Percentiles rank a stretch among this genome's conserved stretches.
Evolutionary conservation across 148 eudicot species (phyloP).

Genomic region (Camellia japonica): DNA sequence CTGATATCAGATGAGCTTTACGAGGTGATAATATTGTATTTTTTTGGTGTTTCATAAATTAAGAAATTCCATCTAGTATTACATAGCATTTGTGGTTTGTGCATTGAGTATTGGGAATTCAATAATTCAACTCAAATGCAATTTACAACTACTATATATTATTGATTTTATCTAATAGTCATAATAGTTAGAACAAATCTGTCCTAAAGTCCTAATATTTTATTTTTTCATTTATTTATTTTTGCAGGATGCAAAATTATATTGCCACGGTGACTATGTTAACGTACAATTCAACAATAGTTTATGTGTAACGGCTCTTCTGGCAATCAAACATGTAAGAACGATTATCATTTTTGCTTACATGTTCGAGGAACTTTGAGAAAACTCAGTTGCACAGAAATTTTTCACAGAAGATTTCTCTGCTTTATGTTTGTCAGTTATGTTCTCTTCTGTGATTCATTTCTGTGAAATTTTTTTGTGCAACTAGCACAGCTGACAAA

Average conservation of each 20-base stretch:
- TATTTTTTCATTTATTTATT: neutral
- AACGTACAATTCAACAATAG: constrained; percentile 25
- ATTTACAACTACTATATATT: too few species aligned
- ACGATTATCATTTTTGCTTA: neutral
- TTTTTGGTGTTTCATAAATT: neutral
- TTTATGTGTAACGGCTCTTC: constrained; percentile 13
- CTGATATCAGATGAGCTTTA: constrained; percentile 31
- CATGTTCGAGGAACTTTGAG: too few species aligned
- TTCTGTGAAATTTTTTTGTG: too few species aligned
- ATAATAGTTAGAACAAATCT: too few species aligned
- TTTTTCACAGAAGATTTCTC: too few species aligned
- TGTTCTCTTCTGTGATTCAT: too few species aligned
- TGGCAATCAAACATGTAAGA: constrained; percentile 14
- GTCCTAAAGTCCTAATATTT: neutral
- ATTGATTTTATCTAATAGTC: too few species aligned
- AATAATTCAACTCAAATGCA: neutral
- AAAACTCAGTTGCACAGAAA: too few species aligned
- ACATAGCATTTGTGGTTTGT: neutral
- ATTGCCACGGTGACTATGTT: constrained; percentile 25
- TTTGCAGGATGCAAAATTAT: constrained; percentile 14
- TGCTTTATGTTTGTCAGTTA: too few species aligned
- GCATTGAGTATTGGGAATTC: neutral
- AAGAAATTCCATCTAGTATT: neutral
- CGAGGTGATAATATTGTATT: constrained; percentile 18
- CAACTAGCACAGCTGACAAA: too few species aligned